These are phyloP conservation scores for Fusarium bactridioides DNA, from an alignment of 2,329 filamentous ascomycete species.

Conservation along the genomic window DNA sequence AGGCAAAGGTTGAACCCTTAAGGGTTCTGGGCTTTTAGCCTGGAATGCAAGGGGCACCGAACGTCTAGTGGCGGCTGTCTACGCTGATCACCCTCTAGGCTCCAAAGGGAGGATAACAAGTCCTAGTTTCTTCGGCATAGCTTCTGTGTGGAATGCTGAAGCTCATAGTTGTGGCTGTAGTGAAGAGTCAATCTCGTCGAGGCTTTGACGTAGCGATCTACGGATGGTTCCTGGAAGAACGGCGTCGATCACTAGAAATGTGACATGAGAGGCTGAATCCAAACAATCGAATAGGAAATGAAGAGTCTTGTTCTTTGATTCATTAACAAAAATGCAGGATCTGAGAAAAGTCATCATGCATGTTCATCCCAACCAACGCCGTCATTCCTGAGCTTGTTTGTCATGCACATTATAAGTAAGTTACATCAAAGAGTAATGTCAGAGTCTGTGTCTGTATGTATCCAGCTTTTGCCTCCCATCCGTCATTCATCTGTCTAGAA, in stretches of 20 bases:
- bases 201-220: conserved; percentile 1
- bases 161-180: background rate
- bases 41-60: conserved; percentile 21
- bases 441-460: conserved; percentile 15
- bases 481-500: conserved; percentile 19
- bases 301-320: conserved; percentile 6
- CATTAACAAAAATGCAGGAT: conserved; percentile 18
- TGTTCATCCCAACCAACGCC: conserved; percentile 18
- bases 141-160: conserved; percentile 16
- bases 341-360: conserved; percentile 30
- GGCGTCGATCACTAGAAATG: conserved; percentile 4
- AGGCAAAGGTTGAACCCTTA: conserved; percentile 3
- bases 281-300: background rate
- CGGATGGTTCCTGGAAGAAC: conserved; percentile 5
- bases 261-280: conserved; percentile 17
- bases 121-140: background rate
- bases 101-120: background rate
- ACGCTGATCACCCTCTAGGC: background rate
- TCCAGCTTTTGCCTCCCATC: conserved; percentile 16
- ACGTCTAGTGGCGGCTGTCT: conserved; percentile 12
- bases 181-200: background rate
- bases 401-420: conserved; percentile 13
- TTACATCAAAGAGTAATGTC: conserved; percentile 22
- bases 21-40: conserved; percentile 16
- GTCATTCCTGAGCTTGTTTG: conserved; percentile 32